Percentiles rank a stretch among this genome's conserved stretches.
phyloP scores from a whole-genome alignment of 345 rosid genomes.

The Corchorus capsularis region DNA sequence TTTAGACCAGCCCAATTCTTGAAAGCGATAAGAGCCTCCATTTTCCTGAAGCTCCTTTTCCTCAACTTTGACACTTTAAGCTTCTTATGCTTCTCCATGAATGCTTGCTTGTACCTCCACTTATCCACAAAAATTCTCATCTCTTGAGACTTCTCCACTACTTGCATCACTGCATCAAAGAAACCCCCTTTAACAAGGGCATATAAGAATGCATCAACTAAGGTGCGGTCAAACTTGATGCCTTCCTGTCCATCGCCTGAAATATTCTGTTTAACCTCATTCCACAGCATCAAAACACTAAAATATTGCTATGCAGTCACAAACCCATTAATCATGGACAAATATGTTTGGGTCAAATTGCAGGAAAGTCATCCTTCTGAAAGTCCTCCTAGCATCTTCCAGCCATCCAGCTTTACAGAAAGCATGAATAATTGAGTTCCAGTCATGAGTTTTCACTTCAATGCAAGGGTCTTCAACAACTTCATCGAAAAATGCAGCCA shows the following conservation, averaged over 20 bases:
- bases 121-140: slow-evolving; percentile 92
- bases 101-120: slow-evolving; percentile 97
- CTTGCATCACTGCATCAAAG: slow-evolving; percentile 98
- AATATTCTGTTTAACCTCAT: slow-evolving; percentile 76
- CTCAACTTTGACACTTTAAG: slow-evolving; percentile 83
- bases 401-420: slow-evolving; percentile 84
- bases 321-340: slow-evolving; percentile 80
- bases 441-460: slow-evolving; percentile 90
- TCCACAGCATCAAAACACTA: slow-evolving; percentile 73
- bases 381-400: slow-evolving; percentile 87
- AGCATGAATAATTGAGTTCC: slow-evolving; percentile 96
- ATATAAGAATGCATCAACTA: slow-evolving; percentile 85
- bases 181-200: slow-evolving; percentile 94
- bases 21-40: slow-evolving; percentile 92
- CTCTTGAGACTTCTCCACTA: slow-evolving; percentile 83
- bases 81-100: slow-evolving; percentile 96
- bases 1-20: slow-evolving; percentile 96
- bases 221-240: slow-evolving; percentile 55
- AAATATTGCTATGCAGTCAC: slow-evolving; percentile 80
- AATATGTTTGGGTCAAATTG: slow-evolving; percentile 77
- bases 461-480: slow-evolving; percentile 87
- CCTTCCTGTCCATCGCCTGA: slow-evolving; percentile 53
- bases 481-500: slow-evolving; percentile 94
- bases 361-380: slow-evolving; percentile 84
- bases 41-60: slow-evolving; percentile 78